A percentile compares a stretch with the other conserved stretches of the same genome.
Conservation (phyloP, 108 stramenopile genomes). For the Skeletonema menzelii region DNA sequence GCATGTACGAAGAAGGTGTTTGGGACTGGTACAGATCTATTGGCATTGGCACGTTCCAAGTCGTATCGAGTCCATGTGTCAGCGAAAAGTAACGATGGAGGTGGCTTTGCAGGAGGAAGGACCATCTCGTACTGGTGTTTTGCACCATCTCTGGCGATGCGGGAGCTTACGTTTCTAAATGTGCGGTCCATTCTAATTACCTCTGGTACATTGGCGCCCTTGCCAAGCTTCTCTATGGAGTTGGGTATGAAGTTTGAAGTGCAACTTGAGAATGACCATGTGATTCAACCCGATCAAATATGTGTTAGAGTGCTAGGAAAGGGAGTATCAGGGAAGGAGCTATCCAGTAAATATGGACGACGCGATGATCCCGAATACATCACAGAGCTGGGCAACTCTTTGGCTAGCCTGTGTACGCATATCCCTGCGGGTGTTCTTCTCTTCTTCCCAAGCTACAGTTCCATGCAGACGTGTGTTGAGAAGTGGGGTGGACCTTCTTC, state of each 20-base stretch:
- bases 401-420: constrained; percentile 74
- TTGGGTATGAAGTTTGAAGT: constrained; percentile 89
- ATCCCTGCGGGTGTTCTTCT: constrained; percentile 94
- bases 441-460: constrained; percentile 96
- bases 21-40: constrained; percentile 61
- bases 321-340: constrained; percentile 76
- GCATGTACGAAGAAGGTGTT: constrained; percentile 80
- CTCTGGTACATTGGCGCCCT: constrained; percentile 95
- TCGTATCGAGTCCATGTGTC: constrained; percentile 81
- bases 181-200: constrained; percentile 91
- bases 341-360: constrained; percentile 85
- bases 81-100: constrained; percentile 37
- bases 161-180: constrained; percentile 79
- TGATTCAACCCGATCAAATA: constrained; percentile 88
- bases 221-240: constrained; percentile 90
- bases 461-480: constrained; percentile 80
- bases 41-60: constrained; percentile 76
- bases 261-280: constrained; percentile 92
- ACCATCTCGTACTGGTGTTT: constrained; percentile 98
- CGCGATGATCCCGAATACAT: constrained; percentile 88
- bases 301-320: constrained; percentile 83
- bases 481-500: constrained; percentile 76
- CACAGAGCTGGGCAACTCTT: constrained; percentile 88
- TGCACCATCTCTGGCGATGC: constrained; percentile 93
- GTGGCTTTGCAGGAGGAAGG: constrained; percentile 59